Conservation (phyloP, 345 rosid species). For the Odontarrhena argentea region DNA sequence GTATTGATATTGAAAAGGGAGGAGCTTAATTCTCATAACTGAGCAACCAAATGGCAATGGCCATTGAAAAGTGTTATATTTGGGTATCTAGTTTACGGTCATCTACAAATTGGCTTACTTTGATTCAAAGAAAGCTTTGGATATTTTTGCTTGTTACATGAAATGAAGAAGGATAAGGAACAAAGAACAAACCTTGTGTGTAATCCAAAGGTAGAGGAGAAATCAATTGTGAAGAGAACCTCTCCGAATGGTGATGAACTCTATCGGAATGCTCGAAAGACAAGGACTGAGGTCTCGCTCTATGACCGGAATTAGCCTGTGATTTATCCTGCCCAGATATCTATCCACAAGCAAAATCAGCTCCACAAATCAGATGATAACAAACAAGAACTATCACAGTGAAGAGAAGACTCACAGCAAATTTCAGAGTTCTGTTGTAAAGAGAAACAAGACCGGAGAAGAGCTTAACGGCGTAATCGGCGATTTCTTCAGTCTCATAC, state of each 20-base stretch:
- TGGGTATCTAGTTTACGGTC: too few species aligned
- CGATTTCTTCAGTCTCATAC: conserved; percentile 81
- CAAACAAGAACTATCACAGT: neutral
- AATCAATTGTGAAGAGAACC: conserved; percentile 41
- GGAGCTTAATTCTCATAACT: conserved; percentile 9
- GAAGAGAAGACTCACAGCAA: conserved; percentile 53
- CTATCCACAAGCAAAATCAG: conserved; percentile 44
- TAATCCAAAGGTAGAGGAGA: conserved; percentile 34
- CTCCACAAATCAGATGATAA: neutral
- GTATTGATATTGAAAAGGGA: neutral
- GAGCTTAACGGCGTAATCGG: conserved; percentile 89
- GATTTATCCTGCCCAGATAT: conserved; percentile 86
- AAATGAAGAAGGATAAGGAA: conserved; percentile 1
- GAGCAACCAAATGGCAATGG: neutral
- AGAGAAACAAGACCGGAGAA: conserved; percentile 92
- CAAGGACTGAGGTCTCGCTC: conserved; percentile 45
- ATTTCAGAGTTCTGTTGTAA: conserved; percentile 69
- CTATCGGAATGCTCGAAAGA: conserved; percentile 32
- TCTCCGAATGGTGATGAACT: conserved; percentile 42
- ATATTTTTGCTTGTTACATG: neutral
- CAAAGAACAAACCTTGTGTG: conserved; percentile 44
- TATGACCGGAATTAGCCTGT: conserved; percentile 45
- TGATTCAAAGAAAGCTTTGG: neutral
- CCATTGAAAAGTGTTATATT: too few species aligned
- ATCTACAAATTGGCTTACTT: neutral